phyloP scores from a whole-genome alignment of 1,139 yeast species.

The Debaryomyces nepalensis region DNA sequence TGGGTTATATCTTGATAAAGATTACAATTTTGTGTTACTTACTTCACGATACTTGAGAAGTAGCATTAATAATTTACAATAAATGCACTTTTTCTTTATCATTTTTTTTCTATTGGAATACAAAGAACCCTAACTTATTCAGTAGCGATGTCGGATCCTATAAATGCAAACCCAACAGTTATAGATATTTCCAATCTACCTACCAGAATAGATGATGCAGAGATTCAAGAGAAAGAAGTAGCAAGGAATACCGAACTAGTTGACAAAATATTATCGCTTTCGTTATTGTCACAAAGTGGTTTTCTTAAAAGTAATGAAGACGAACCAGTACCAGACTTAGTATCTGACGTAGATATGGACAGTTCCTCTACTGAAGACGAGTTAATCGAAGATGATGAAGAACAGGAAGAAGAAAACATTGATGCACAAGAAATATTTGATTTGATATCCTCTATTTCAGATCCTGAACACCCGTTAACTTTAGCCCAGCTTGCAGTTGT shows the following conservation, averaged over 20 bases:
- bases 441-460: conserved; percentile 85
- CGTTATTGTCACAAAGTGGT: conserved; percentile 20
- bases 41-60: too few species aligned
- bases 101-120: too few species aligned
- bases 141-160: conserved; percentile 69
- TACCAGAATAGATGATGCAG: conserved; percentile 50
- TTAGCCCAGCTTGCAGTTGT: conserved; percentile 95
- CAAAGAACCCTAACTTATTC: too few species aligned
- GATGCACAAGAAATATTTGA: conserved; percentile 68
- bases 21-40: conserved; percentile 4
- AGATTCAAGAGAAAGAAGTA: conserved; percentile 18
- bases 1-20: background rate
- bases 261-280: conserved; percentile 30
- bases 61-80: background rate
- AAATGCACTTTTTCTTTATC: too few species aligned
- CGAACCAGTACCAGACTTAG: conserved; percentile 29
- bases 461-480: conserved; percentile 97
- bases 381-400: conserved; percentile 22
- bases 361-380: conserved; percentile 22
- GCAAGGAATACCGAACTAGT: conserved; percentile 17
- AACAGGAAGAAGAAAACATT: conserved; percentile 60
- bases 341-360: conserved; percentile 31
- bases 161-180: conserved; percentile 91
- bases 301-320: conserved; percentile 1
- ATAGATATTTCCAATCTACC: conserved; percentile 79